Conservation (phyloP, 805 yeast genomes). For the Zygosaccharomyces rouxii region DNA sequence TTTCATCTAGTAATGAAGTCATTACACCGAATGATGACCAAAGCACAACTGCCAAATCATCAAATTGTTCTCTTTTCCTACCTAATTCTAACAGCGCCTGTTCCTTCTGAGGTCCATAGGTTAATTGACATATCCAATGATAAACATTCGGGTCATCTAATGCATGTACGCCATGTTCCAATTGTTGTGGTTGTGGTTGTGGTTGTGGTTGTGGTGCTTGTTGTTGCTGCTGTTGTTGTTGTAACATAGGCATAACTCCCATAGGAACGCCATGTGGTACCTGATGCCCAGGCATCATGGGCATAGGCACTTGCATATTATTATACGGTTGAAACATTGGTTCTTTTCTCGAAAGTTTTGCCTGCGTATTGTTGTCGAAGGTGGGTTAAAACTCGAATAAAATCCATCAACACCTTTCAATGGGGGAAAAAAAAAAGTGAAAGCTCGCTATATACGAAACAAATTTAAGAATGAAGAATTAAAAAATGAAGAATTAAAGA, state of each 20-base stretch:
- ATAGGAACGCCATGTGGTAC: not conserved
- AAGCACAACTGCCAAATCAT: conserved; percentile 83
- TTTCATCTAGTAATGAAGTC: conserved; percentile 86
- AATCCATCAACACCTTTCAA: not conserved
- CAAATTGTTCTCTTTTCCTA: conserved; percentile 90
- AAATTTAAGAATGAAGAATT: too few species aligned
- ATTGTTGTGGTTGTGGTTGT: conserved; percentile 12
- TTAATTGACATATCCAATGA: conserved; percentile 85
- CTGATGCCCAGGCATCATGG: conserved; percentile 8
- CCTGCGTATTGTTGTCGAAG: not conserved
- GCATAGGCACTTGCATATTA: conserved; percentile 2
- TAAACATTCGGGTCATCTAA: conserved; percentile 77
- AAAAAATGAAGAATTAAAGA: too few species aligned
- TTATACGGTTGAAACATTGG: conserved; percentile 3
- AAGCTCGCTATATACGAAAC: too few species aligned
- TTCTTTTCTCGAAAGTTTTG: not conserved
- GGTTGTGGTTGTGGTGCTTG: conserved; percentile 10
- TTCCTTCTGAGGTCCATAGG: conserved; percentile 87
- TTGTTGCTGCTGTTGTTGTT: conserved; percentile 7
- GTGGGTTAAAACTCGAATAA: not conserved
- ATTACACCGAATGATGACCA: conserved; percentile 98
- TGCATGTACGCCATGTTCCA: conserved; percentile 36
- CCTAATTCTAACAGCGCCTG: conserved; percentile 90
- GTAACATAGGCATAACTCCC: conserved; percentile 1
- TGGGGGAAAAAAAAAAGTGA: too few species aligned